Conservation (phyloP, 768 basidiomycete species). For the Macrolepiota albuminosa region DNA sequence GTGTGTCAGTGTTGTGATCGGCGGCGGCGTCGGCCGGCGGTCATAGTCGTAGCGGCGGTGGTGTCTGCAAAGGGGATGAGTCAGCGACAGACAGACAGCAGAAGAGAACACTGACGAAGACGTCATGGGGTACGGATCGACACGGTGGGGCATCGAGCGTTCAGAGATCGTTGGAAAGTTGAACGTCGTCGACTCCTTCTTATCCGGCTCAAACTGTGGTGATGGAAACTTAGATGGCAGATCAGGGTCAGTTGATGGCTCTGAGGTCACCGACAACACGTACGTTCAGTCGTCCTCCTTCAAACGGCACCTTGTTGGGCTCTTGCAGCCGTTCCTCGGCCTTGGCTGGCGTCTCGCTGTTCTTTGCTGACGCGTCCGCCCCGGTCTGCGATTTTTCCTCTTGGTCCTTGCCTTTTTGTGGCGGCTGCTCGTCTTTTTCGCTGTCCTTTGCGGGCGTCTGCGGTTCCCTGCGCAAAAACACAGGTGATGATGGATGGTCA, state of each 20-base stretch:
- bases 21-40: conserved; percentile 28
- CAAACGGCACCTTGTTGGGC: conserved; percentile 4
- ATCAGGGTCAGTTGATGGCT: conserved; percentile 31
- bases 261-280: conserved; percentile 25
- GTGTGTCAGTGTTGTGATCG: conserved; percentile 48
- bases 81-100: conserved; percentile 2
- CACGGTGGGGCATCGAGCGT: conserved; percentile 47
- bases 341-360: conserved; percentile 1
- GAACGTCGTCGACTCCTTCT: conserved; percentile 8
- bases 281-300: conserved; percentile 24
- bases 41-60: conserved; percentile 33
- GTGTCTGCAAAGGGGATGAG: conserved; percentile 16
- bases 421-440: conserved; percentile 5
- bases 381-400: background rate
- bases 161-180: conserved; percentile 14
- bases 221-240: conserved; percentile 26
- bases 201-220: conserved; percentile 22
- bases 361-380: conserved; percentile 9
- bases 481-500: conserved; percentile 22
- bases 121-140: conserved; percentile 29
- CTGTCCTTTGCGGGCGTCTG: conserved; percentile 9
- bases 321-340: conserved; percentile 10
- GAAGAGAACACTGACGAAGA: conserved; percentile 19
- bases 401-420: conserved; percentile 8
- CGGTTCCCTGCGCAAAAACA: conserved; percentile 19